Evolutionary conservation across 2,329 filamentous ascomycete species (phyloP).

Genomic region (Alternaria novae-zelandiae): DNA sequence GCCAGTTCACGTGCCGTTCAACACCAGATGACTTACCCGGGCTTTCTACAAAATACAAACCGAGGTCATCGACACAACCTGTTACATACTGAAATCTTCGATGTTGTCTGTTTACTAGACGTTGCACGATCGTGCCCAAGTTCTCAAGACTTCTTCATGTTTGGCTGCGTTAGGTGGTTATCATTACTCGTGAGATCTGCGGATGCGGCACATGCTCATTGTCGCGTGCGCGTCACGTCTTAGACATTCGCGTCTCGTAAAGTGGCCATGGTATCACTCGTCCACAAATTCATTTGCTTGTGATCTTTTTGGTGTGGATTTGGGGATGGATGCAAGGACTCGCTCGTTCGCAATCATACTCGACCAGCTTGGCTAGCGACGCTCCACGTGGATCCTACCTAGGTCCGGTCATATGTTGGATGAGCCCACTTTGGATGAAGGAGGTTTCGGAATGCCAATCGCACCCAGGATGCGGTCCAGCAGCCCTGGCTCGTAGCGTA

Average conservation of each 20-base stretch:
- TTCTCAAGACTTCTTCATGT: neutral
- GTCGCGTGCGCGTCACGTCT: slow-evolving; percentile 5
- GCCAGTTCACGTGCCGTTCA: slow-evolving; percentile 8
- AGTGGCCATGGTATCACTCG: neutral
- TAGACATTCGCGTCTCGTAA: neutral
- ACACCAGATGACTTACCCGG: neutral
- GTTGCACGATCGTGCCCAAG: neutral
- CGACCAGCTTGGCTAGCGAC: neutral
- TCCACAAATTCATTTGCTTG: neutral
- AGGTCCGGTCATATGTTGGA: slow-evolving; percentile 2
- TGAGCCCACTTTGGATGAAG: neutral
- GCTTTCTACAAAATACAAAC: neutral
- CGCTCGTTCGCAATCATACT: neutral
- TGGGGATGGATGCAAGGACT: neutral
- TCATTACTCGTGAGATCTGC: neutral
- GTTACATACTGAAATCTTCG: neutral
- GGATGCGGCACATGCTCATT: slow-evolving; percentile 2
- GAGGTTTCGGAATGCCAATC: slow-evolving; percentile 41
- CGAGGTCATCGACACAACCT: neutral
- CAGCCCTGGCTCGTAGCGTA: slow-evolving; percentile 50
- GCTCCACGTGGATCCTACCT: neutral
- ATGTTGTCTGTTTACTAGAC: neutral
- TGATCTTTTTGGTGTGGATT: neutral
- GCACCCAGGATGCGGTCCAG: slow-evolving; percentile 54
- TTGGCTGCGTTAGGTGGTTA: neutral